Base-by-base conservation (phyloP, 768 basidiomycete species). In the Jaapia argillacea region DNA sequence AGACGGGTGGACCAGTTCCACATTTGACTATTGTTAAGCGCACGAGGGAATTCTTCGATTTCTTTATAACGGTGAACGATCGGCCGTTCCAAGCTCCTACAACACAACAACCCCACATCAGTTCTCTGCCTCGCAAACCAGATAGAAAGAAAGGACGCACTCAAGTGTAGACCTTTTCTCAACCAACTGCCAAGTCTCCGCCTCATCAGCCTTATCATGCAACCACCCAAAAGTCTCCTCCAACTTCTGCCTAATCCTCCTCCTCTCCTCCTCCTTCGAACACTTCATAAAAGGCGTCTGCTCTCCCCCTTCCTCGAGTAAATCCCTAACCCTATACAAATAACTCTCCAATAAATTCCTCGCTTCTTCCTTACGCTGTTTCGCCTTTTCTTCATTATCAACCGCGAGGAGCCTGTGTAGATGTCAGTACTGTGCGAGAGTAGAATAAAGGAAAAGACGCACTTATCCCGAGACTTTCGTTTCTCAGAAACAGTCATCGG, bases 261-360 rank as follows among this genome's bases (percentile, higher is more conserved):
- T 64, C 38, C 89, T 68, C 60, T 99, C 96, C 4, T 58, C 56
- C 6, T 69, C 63, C 49, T 81, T 82, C 4, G 91, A 93, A 58
- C 84, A 93, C 55, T 86, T 83, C 61, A 79, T 78, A 65, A 98
- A 87, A 2, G 89, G 85, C 5, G 81, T 77, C 5, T 78, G 10
- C 10, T 38, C 37, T 7, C 7, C 72, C 4, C 64, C 52, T 28
- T 84, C 79, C 24, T 76, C 72, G 24, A 97, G 67, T 6, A 94
- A 69, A 55, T 91, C 91, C 18, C 88, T 81, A 25, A 96, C 64
- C 47, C 82, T 76, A 66, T 99, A 99, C n/a, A 98, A 63, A 57
- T 96, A 96, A 24, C 83, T 78, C 61, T 99, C 96, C 41, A 99
- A 77, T 21, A 75, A 70, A 62, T 99, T 99, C 24, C 84, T 73